Evolutionary conservation across 768 basidiomycete species (phyloP), one percentile per base, ranked within the genome.

Genomic region (Amanita rimosa): DNA sequence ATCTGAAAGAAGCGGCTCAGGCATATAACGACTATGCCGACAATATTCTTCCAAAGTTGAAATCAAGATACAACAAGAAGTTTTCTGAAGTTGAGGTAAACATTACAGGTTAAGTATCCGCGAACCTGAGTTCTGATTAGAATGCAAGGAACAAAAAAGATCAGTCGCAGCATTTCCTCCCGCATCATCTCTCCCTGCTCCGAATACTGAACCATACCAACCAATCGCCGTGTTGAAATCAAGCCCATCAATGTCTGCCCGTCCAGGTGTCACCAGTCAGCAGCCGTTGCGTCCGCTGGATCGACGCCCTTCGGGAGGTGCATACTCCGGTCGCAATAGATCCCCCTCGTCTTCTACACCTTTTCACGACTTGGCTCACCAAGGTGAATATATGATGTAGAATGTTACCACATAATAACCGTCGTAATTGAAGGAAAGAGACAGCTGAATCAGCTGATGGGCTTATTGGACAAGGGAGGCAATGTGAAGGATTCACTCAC

Each of bases 341-440:
- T 88, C 86, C 3, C 88, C 92, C 14, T 84, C 89, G 2, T 76
- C 78, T n/a, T 81, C 84, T 2, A 84, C 81, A 1, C 78, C 88
- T 4, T 81, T 96, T 57, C 83, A 84, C 10, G 93, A 96, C 66
- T 68, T 95, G 27, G 93, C 92, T 3, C 82, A 85, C 53, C 90
- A 93, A 64, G 87, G 85, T 79, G 52, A 22, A 54, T 22, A 49
- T 47, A 21, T 29, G 24, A 17, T 33, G 29, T 19, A 17, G 8
- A 34, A 52, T 31, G 36, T 47, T 7, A 53, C 44, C 52, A 24
- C 29, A 49, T 38, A 39, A 19, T 49, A 17, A 49, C 33, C 10
- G 7, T 16, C 17, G 6, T 24, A 17, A 36, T 26, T 26, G 21
- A 57, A 86, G 83, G 89, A 52, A 95, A 93, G 71, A 83, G 78